Percentiles rank a stretch among this genome's conserved stretches.
Evolutionary conservation across 805 yeast genomes (phyloP).

Genomic region (Blastobotrys parvus): DNA sequence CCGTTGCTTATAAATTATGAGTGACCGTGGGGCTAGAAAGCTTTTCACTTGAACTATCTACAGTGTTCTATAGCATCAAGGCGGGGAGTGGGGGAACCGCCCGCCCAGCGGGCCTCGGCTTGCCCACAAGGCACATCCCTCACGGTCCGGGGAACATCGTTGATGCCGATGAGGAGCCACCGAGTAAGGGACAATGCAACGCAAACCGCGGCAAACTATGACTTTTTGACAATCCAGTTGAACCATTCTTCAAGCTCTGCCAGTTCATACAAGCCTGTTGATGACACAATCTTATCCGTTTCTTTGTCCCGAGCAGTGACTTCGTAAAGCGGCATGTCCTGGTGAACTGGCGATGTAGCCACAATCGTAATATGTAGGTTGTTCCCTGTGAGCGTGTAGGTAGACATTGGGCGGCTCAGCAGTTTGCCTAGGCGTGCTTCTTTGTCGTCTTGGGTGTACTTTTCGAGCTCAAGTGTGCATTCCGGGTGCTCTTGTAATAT

Average conservation of each 20-base stretch:
- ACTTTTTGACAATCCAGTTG: conserved; percentile 21
- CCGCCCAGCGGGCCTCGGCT: too few relatives aligned
- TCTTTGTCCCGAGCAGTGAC: conserved; percentile 10
- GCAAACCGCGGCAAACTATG: too few relatives aligned
- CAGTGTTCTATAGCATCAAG: too few relatives aligned
- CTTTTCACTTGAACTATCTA: too few relatives aligned
- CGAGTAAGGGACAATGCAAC: too few relatives aligned
- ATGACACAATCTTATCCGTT: conserved; percentile 10
- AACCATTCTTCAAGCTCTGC: conserved; percentile 31
- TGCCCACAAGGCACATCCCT: too few relatives aligned
- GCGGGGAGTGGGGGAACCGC: too few relatives aligned
- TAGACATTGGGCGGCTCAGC: conserved; percentile 18
- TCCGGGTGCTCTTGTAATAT: conserved; percentile 14
- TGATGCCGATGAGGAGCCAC: too few relatives aligned
- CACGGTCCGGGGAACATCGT: too few relatives aligned
- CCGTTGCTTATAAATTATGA: too few relatives aligned
- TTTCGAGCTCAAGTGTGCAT: conserved; percentile 11
- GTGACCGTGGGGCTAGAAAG: too few relatives aligned
- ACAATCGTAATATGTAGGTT: conserved; percentile 14
- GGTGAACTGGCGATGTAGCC: conserved; percentile 19
- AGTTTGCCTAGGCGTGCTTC: conserved; percentile 17
- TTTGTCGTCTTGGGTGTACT: conserved; percentile 4
- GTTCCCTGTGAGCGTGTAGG: conserved; percentile 6
- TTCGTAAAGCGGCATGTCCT: conserved; percentile 18
- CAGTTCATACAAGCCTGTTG: conserved; percentile 25